Percentiles rank a stretch among this genome's conserved stretches.
Evolutionary conservation across 139 green algal species (phyloP).

Genomic region (Coccomyxa sp.): DNA sequence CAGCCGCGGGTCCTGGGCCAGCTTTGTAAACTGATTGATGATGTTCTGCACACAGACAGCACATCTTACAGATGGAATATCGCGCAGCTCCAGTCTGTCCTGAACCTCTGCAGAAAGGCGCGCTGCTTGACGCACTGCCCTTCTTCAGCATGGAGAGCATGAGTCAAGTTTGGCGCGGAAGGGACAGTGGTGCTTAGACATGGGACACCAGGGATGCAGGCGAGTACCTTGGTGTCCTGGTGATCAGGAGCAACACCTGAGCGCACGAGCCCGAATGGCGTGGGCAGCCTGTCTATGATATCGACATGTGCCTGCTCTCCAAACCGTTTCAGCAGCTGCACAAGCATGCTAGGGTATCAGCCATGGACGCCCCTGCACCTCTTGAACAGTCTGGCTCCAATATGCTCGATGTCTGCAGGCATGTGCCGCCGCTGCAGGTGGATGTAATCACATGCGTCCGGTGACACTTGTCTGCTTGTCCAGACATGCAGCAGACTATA

Average conservation of each 20-base stretch:
- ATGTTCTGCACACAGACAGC: conserved; percentile 84
- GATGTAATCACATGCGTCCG: too few species aligned
- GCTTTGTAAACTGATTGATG: conserved; percentile 76
- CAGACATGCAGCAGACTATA: too few species aligned
- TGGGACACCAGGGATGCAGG: too few species aligned
- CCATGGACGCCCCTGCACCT: not conserved
- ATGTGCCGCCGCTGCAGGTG: too few species aligned
- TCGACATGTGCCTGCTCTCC: conserved; percentile 6
- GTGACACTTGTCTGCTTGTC: too few species aligned
- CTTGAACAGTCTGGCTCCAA: conserved; percentile 3
- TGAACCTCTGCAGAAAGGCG: not conserved
- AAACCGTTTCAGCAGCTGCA: conserved; percentile 22
- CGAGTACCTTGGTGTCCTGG: conserved; percentile 81
- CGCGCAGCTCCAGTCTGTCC: not conserved
- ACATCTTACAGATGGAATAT: too few species aligned
- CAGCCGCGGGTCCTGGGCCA: conserved; percentile 48
- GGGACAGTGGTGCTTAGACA: too few species aligned
- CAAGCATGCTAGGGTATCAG: not conserved
- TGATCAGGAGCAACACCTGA: conserved; percentile 96
- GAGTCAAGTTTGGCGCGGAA: too few species aligned
- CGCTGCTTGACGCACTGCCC: too few species aligned
- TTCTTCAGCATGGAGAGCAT: not conserved
- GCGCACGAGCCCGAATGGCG: conserved; percentile 92
- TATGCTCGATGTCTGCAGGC: not conserved
- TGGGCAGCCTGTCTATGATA: conserved; percentile 72